Conservation (phyloP, 2,329 filamentous ascomycete genomes). For the Fusarium irregulare region DNA sequence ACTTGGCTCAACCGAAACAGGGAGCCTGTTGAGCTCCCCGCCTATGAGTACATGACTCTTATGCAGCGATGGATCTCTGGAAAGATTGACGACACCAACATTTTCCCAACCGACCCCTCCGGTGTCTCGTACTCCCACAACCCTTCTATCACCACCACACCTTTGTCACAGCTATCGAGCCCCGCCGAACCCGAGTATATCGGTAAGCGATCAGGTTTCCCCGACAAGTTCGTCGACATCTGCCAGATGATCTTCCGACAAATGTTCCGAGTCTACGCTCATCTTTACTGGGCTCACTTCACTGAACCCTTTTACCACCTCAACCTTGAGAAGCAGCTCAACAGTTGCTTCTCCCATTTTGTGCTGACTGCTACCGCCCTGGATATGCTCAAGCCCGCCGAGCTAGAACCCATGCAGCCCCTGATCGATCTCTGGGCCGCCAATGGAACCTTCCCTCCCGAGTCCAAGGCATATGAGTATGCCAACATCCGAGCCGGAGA, state of each 20-base stretch:
- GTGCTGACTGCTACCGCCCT: constrained; percentile 82
- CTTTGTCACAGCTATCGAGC: constrained; percentile 72
- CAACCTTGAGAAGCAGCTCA: constrained; percentile 82
- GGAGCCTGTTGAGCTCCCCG: constrained; percentile 90
- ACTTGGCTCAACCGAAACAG: constrained; percentile 93
- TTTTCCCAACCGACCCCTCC: constrained; percentile 89
- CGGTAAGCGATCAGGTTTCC: constrained; percentile 93
- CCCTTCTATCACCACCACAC: constrained; percentile 67
- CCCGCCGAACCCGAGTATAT: constrained; percentile 78
- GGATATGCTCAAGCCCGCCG: constrained; percentile 86
- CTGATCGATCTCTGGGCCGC: constrained; percentile 91
- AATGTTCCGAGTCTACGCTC: constrained; percentile 98
- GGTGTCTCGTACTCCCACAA: constrained; percentile 74
- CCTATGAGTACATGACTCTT: constrained; percentile 91
- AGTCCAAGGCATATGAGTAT: constrained; percentile 74
- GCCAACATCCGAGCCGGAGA: constrained; percentile 72
- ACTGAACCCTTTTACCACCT: constrained; percentile 85
- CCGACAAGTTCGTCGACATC: constrained; percentile 86
- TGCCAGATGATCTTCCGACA: constrained; percentile 96
- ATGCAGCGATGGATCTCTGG: constrained; percentile 98
- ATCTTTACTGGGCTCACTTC: constrained; percentile 98
- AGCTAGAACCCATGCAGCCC: constrained; percentile 95
- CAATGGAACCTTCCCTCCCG: constrained; percentile 86
- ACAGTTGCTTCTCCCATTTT: constrained; percentile 90
- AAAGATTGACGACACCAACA: constrained; percentile 89